Evolutionary conservation across 768 basidiomycete genomes (phyloP).

Genomic region (Rhizopogon vesiculosus): DNA sequence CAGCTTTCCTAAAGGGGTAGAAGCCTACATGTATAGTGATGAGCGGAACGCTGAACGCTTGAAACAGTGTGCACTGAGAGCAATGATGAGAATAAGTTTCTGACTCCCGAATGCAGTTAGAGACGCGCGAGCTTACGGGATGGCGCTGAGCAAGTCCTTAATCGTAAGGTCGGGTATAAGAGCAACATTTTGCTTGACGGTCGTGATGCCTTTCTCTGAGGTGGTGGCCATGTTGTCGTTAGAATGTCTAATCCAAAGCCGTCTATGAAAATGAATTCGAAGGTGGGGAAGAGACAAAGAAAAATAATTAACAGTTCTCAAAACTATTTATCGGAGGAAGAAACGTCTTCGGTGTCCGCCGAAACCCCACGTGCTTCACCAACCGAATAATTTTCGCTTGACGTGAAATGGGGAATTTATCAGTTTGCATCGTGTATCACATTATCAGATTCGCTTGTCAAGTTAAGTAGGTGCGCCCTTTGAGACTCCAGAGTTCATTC

Average conservation of each 20-base stretch:
- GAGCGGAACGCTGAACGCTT: conserved; percentile 84
- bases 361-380: conserved; percentile 17
- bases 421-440: too few species aligned
- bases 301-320: not conserved
- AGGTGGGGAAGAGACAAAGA: not conserved
- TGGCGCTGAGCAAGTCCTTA: conserved; percentile 80
- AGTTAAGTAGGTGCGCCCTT: too few species aligned
- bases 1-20: not conserved
- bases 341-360: conserved; percentile 16
- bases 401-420: too few species aligned
- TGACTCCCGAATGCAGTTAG: not conserved
- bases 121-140: conserved; percentile 56
- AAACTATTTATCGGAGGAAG: conserved; percentile 24
- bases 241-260: conserved; percentile 5
- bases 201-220: conserved; percentile 16
- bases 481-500: too few species aligned
- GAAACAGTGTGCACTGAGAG: conserved; percentile 73
- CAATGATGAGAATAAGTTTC: not conserved
- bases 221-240: conserved; percentile 16
- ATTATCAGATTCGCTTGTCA: too few species aligned
- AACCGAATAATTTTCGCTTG: not conserved
- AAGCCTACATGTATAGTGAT: conserved; percentile 66
- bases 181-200: conserved; percentile 53
- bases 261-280: not conserved
- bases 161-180: conserved; percentile 80